Evolutionary conservation across 2,329 filamentous ascomycete genomes (phyloP), one percentile per base, ranked within the genome.

Genomic region (Cladophialophora chaetospira): DNA sequence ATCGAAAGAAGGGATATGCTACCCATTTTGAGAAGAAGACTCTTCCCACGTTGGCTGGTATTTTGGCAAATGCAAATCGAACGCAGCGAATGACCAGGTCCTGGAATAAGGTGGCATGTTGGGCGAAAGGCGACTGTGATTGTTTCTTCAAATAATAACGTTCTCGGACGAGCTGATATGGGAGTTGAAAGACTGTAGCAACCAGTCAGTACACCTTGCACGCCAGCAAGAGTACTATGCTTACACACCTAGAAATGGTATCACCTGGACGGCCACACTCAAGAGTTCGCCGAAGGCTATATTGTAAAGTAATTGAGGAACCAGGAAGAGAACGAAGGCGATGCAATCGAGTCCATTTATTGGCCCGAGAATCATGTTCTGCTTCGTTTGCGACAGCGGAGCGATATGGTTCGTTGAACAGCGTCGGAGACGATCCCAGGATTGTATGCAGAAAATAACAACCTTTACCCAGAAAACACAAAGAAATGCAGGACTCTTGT

Each of bases 21-120:
- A 94, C 88, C 28, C 75, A 71, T 73, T 87, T 90, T 5, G 85
- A 87, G 70, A 94, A 90, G 77, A 94, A 93, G 13, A 92, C 85
- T 35, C 86, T 80, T 4, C 86, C 86, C 23, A 93, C 81, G 29
- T 75, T 78, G 6, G 87, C 79, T 2, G 87, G 86, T 62, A 93
- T 83, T 60, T 83, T 81, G 23, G 85, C 82, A 68, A 93, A 93
- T 11, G 87, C 88, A 77, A 88, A 91, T 51, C 88, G 82, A 31
- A 94, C 88, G 67, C 87, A 91, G 57, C 88, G 82, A 57, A 93
- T 81, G 46, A 91, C 88, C 40, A 91, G 71, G 68, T 92, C 88
- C 70, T 93, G 88, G 67, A 92, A 93, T 1, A 83, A 73, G 2
- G 86, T 85, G n/a, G 88, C 84, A 52, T 80, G 79, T 63, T 81